phyloP scores from a whole-genome alignment of 176 grass and related monocot genomes.

The Thinopyrum elongatum region DNA sequence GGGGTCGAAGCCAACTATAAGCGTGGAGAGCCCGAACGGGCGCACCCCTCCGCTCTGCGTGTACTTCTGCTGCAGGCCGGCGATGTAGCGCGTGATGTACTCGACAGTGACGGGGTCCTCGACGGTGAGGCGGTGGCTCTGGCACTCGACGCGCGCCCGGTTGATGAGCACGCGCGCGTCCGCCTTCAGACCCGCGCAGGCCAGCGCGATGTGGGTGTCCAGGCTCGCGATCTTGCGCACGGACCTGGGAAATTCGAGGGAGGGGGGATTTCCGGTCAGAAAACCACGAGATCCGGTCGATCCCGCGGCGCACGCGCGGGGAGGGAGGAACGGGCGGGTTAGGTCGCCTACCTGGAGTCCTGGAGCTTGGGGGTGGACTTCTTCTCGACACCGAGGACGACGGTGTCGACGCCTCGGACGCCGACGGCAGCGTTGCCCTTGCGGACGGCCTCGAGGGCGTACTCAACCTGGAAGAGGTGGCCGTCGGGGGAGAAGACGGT shows the following conservation, averaged over 20 bases:
- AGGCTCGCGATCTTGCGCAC: constrained; percentile 93
- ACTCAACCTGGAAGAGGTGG: constrained; percentile 98
- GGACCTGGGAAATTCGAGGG: constrained; percentile 31
- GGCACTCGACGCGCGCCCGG: constrained; percentile 82
- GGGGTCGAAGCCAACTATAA: constrained; percentile 90
- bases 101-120: constrained; percentile 90
- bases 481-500: constrained; percentile 98
- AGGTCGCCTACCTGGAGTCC: constrained; percentile 69
- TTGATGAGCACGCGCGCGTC: constrained; percentile 90
- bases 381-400: constrained; percentile 99
- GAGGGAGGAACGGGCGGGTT: not conserved
- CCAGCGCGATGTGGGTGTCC: constrained; percentile 82
- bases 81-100: constrained; percentile 97
- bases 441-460: constrained; percentile 94
- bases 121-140: constrained; percentile 87
- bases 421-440: constrained; percentile 56
- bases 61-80: constrained; percentile 91
- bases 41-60: constrained; percentile 85
- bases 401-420: constrained; percentile 68
- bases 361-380: constrained; percentile 98
- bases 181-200: constrained; percentile 92
- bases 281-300: constrained; percentile 21
- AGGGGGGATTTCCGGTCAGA: not conserved
- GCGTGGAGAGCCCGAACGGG: constrained; percentile 84
- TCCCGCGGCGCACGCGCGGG: not conserved